Evolutionary conservation across 805 yeast genomes (phyloP), one percentile per base, ranked within the genome.

Genomic region (Candida chilensis): DNA sequence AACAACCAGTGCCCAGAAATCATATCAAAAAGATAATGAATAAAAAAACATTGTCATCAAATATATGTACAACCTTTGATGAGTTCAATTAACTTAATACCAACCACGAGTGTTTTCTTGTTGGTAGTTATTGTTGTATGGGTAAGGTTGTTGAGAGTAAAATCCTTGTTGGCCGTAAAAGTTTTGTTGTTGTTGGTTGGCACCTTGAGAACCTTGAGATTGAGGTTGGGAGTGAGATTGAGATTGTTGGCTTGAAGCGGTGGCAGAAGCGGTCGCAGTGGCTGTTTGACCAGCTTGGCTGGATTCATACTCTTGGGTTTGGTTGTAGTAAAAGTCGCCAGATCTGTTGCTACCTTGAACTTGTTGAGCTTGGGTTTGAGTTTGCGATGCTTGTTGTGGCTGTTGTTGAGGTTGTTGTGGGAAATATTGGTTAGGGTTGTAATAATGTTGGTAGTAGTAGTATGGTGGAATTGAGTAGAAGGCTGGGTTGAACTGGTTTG

Each of bases 371-470:
- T 46, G 43, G 34, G 40, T 44, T 17, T 15, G 20, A 17, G 24
- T 28, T 19, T 14, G 37, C 25, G 37, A 42, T 32, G 33, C 37
- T 38, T 44, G 51, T 26, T 30, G 38, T 26, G 41, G 37, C 26
- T 17, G 27, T 16, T n/a, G 20, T 19, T 15, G 33, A 7, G 11
- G 16, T 16, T 27, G 20, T 21, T 30, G 32, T 16, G 9, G 28
- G 8, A 11, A 30, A 24, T 36, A 36, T 7, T 27, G 27, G 22
- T 34, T 32, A 25, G 24, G 34, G 21, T 20, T 24, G 29, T 27
- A 31, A 27, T 32, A 27, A 27, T 36, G 42, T 36, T 37, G 42
- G 29, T 46, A 47, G 37, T 39, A 40, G 37, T 49, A 50, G 39
- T 44, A 38, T 37, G 46, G 48, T 27, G 47, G 49, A 24, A 34